Percentiles rank a stretch among this genome's conserved stretches.
Conservation (phyloP, 2,329 filamentous ascomycete species). For the Penicillium italicum region DNA sequence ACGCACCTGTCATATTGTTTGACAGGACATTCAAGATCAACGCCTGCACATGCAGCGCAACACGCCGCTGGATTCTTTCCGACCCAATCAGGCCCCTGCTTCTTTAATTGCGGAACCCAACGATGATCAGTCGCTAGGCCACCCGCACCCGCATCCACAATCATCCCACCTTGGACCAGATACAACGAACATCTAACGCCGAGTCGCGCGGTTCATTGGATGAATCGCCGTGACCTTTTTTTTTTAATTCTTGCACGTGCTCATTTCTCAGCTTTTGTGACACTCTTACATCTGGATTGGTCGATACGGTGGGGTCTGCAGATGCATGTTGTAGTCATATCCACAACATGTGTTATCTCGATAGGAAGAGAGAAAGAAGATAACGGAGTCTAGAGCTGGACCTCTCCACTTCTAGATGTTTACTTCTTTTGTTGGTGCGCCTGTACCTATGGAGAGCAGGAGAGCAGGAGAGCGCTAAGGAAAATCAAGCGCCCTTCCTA, state of each 20-base stretch:
- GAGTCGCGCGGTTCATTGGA: background rate
- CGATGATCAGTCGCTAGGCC: background rate
- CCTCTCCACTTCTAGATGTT: background rate
- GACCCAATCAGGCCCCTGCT: background rate
- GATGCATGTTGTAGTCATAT: background rate
- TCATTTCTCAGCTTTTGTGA: background rate
- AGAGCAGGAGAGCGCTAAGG: background rate
- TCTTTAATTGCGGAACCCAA: background rate
- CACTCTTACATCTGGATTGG: background rate
- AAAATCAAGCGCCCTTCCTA: background rate
- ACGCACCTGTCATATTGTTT: background rate
- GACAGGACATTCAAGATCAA: slow-evolving; percentile 1
- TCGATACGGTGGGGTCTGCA: background rate
- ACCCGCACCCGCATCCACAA: background rate
- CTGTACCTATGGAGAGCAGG: background rate
- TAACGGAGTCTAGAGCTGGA: background rate
- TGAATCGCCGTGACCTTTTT: background rate
- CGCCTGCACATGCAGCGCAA: slow-evolving; percentile 1
- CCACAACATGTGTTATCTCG: background rate
- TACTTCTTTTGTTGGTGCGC: background rate
- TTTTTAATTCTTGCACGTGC: background rate
- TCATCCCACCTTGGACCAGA: background rate
- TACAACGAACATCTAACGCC: background rate
- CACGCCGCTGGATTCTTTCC: background rate
- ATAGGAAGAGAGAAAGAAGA: background rate